Evolutionary conservation across 768 basidiomycete species (phyloP).

Genomic region (Termitomyces sp.): DNA sequence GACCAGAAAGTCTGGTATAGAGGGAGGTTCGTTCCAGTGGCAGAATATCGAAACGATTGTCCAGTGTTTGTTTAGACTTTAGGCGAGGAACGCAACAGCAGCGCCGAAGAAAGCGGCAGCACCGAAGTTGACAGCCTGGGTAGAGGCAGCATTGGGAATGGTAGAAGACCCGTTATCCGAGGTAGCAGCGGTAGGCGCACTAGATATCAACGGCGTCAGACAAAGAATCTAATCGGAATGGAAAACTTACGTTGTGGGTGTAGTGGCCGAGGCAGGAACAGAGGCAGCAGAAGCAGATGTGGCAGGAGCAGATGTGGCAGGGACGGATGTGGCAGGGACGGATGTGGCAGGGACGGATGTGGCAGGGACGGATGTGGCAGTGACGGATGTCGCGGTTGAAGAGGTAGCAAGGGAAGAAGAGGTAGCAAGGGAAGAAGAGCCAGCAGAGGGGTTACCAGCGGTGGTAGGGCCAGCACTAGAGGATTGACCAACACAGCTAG

Average conservation of each 20-base stretch:
- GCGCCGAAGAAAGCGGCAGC: constrained; percentile 32
- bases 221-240: background rate
- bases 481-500: constrained; percentile 28
- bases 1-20: constrained; percentile 5
- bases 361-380: constrained; percentile 8
- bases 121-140: constrained; percentile 29
- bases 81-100: constrained; percentile 37
- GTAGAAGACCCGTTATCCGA: constrained; percentile 7
- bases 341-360: constrained; percentile 7
- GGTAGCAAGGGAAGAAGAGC: constrained; percentile 10
- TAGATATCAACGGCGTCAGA: background rate
- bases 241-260: background rate
- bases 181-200: constrained; percentile 2
- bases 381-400: background rate
- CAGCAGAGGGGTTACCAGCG: constrained; percentile 10
- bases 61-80: constrained; percentile 27
- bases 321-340: constrained; percentile 3
- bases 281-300: constrained; percentile 8
- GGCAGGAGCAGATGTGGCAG: constrained; percentile 3
- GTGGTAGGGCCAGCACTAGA: constrained; percentile 1
- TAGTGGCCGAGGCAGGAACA: constrained; percentile 3
- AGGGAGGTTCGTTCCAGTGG: constrained; percentile 5
- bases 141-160: constrained; percentile 22
- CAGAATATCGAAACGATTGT: background rate
- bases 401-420: constrained; percentile 7